Evolutionary conservation across 2,329 filamentous ascomycete species (phyloP).

Genomic region (Talaromyces amestolkiae): DNA sequence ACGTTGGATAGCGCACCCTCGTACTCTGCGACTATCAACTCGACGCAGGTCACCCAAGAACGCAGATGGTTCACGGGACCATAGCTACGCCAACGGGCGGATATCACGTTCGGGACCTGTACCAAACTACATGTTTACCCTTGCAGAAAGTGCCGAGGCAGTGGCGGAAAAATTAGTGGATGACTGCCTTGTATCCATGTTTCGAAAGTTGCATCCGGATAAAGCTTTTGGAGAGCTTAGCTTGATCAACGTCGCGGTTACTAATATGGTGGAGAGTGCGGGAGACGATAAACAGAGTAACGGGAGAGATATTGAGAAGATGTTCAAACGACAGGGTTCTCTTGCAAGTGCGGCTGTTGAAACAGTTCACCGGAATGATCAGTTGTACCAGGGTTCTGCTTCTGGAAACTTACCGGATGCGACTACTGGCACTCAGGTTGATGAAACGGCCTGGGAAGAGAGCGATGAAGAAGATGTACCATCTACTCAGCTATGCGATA

Average conservation of each 20-base stretch:
- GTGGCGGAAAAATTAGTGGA: conserved; percentile 67
- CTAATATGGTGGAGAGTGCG: conserved; percentile 70
- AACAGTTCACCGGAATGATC: background rate
- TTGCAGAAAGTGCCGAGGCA: conserved; percentile 56
- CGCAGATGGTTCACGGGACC: conserved; percentile 53
- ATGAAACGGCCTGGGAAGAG: conserved; percentile 35
- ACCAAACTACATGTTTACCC: conserved; percentile 69
- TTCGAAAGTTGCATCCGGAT: conserved; percentile 70
- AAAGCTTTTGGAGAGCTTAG: conserved; percentile 73
- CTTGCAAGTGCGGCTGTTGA: conserved; percentile 56
- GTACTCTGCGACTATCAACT: conserved; percentile 76
- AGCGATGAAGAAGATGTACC: conserved; percentile 30
- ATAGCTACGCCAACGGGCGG: conserved; percentile 58
- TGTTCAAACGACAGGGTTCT: conserved; percentile 68
- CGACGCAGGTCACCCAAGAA: conserved; percentile 58
- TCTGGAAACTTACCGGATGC: conserved; percentile 18
- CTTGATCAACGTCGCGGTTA: conserved; percentile 80
- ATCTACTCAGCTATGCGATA: conserved; percentile 36
- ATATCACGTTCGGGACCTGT: conserved; percentile 73
- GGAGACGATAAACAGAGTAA: conserved; percentile 51
- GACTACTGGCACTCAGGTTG: conserved; percentile 24
- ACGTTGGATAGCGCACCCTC: conserved; percentile 76
- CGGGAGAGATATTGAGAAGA: conserved; percentile 75
- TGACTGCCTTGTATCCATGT: conserved; percentile 68
- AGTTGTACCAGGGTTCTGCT: background rate